Evolutionary conservation across 257 asterid species (phyloP).

Genomic region (Apocynum venetum): DNA sequence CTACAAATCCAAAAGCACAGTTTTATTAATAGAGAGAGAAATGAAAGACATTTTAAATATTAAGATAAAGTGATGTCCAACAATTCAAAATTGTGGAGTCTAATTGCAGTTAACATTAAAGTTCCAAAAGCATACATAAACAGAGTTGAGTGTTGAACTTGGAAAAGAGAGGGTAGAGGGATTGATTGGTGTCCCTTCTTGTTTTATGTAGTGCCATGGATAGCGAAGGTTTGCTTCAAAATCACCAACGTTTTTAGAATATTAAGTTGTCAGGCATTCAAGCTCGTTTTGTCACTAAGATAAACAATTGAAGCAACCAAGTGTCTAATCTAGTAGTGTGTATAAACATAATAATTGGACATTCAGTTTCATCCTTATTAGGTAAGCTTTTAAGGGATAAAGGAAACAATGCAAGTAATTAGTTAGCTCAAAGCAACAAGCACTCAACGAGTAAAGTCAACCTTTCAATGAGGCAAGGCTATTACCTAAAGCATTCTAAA

Average conservation of each 20-base stretch:
- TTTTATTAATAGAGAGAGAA: neutral
- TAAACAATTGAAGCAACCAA: slow-evolving; percentile 1
- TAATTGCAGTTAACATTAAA: neutral
- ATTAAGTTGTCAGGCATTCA: neutral
- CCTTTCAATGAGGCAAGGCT: neutral
- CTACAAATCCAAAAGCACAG: neutral
- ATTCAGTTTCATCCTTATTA: neutral
- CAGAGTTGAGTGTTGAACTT: neutral
- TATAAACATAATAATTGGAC: neutral
- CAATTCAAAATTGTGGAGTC: neutral
- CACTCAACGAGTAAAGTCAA: neutral
- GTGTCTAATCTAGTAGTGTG: neutral
- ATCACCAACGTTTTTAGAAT: neutral
- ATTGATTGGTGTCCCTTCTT: neutral
- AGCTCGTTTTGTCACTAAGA: neutral
- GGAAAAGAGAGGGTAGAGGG: neutral
- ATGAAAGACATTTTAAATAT: neutral
- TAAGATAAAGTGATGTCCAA: neutral
- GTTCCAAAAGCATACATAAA: neutral
- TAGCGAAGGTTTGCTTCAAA: neutral
- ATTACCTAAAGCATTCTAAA: neutral
- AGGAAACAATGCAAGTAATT: neutral
- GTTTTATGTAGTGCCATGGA: neutral
- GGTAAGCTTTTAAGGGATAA: neutral
- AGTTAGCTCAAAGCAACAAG: neutral